phyloP scores from a whole-genome alignment of 352 stramenopile species.

The Globisporangium iwayamae region DNA sequence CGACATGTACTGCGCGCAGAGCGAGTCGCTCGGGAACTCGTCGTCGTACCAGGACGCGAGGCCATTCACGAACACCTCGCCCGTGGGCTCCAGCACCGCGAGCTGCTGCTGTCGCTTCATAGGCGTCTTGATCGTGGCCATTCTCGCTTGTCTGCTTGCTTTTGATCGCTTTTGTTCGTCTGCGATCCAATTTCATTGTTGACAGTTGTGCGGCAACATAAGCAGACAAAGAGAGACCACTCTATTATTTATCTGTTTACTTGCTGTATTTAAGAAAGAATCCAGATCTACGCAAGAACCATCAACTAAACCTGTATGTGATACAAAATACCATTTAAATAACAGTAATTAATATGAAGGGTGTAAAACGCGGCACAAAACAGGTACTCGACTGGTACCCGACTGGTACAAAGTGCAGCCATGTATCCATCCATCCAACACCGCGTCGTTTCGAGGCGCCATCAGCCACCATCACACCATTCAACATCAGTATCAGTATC shows the following conservation, averaged over 20 bases:
- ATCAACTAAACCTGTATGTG: too few relatives aligned
- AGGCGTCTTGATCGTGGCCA: conserved; percentile 9
- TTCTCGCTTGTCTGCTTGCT: background rate
- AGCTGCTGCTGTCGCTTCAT: conserved; percentile 25
- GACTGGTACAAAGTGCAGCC: background rate
- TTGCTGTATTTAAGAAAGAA: too few relatives aligned
- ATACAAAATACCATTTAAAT: too few relatives aligned
- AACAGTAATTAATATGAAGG: background rate
- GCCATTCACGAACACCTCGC: conserved; percentile 79
- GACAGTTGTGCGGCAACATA: too few relatives aligned
- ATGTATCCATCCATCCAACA: background rate
- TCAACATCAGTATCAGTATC: background rate
- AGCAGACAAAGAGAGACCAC: too few relatives aligned
- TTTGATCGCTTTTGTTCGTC: background rate
- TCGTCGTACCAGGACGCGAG: conserved; percentile 77
- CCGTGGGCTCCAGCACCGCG: conserved; percentile 52
- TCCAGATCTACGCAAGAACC: too few relatives aligned
- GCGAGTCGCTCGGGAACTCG: conserved; percentile 45
- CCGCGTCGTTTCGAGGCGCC: background rate
- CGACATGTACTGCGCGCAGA: conserved; percentile 45
- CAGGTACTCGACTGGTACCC: background rate
- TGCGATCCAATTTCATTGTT: background rate
- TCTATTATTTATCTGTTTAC: too few relatives aligned
- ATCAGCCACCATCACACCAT: background rate
- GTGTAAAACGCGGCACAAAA: background rate